phyloP scores from a whole-genome alignment of 148 eudicot genomes.

The Rhododendron williamsianum region DNA sequence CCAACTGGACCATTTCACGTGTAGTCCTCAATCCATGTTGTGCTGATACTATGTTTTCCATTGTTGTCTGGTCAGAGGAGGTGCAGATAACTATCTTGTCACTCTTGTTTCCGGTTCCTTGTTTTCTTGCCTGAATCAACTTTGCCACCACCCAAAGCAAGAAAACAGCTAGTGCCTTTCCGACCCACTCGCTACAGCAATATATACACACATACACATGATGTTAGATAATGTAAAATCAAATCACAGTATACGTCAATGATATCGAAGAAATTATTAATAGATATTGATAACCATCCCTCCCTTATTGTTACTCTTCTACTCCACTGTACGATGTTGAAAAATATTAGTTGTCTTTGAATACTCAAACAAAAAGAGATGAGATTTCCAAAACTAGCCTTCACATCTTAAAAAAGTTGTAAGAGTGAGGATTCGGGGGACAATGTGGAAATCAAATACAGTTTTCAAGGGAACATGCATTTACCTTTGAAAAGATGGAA shows the following conservation, averaged over 20 bases:
- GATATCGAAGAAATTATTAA: background rate
- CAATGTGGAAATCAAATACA: background rate
- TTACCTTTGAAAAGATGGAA: background rate
- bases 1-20: conserved; percentile 49
- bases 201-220: background rate
- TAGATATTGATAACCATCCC: background rate
- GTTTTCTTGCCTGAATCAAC: conserved; percentile 45
- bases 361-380: background rate
- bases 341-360: background rate
- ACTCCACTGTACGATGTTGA: background rate
- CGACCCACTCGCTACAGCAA: conserved; percentile 68
- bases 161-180: conserved; percentile 54
- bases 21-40: conserved; percentile 66
- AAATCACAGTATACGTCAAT: background rate
- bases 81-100: conserved; percentile 57
- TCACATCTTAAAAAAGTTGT: background rate
- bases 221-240: background rate
- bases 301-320: background rate
- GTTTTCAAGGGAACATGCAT: background rate
- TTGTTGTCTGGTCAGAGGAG: conserved; percentile 56
- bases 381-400: background rate
- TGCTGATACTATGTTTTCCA: conserved; percentile 81
- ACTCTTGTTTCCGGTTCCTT: conserved; percentile 23
- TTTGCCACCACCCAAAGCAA: conserved; percentile 48
- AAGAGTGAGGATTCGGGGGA: background rate